phyloP scores from a whole-genome alignment of 371 early-diverging fungal genomes.

The Actinomucor elegans region DNA sequence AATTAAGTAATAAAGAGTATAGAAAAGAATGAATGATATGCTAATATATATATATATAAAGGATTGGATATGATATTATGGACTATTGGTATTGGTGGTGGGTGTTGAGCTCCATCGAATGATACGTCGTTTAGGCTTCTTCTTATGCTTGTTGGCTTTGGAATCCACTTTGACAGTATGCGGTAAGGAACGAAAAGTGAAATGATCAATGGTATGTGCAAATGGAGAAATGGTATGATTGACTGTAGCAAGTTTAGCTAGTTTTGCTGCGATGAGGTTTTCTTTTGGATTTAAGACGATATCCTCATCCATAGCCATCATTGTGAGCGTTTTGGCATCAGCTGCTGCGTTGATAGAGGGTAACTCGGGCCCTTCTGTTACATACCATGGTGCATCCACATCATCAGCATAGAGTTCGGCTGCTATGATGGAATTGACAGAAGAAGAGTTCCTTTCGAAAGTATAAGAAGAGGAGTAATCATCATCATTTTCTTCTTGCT shows the following conservation, averaged over 20 bases:
- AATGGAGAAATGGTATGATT: constrained; percentile 89
- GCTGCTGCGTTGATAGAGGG: constrained; percentile 2
- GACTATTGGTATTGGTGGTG: neutral
- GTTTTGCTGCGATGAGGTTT: constrained; percentile 83
- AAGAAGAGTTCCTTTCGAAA: constrained; percentile 4
- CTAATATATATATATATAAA: neutral
- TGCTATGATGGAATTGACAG: constrained; percentile 12
- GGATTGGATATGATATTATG: neutral
- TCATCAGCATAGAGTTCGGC: constrained; percentile 23
- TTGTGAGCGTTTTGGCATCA: neutral
- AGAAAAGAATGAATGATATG: neutral
- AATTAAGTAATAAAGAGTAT: neutral
- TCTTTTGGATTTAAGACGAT: constrained; percentile 65
- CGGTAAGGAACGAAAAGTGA: constrained; percentile 76
- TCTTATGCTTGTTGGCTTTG: constrained; percentile 36
- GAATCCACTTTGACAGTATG: constrained; percentile 40
- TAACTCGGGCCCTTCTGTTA: constrained; percentile 26
- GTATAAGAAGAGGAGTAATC: constrained; percentile 4
- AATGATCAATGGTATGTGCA: constrained; percentile 78
- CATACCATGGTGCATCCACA: constrained; percentile 43
- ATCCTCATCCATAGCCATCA: constrained; percentile 44
- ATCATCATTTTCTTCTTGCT: constrained; percentile 12
- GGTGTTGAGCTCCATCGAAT: constrained; percentile 29
- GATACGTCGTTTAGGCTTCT: constrained; percentile 45
- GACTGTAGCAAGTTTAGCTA: constrained; percentile 79